phyloP scores from a whole-genome alignment of 768 basidiomycete genomes.

The Boletus tomentosulus region DNA sequence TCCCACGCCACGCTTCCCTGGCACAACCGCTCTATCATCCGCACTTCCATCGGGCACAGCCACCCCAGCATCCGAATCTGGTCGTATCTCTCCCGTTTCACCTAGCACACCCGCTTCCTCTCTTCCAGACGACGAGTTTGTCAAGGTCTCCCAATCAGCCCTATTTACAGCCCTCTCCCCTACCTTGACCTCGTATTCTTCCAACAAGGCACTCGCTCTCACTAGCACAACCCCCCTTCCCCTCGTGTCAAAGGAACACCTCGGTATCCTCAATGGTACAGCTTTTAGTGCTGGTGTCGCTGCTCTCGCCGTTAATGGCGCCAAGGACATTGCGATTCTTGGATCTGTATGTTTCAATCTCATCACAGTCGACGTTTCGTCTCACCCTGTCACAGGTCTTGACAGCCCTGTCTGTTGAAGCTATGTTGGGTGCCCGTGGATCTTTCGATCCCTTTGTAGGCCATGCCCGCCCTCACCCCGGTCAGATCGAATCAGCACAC shows the following conservation, averaged over 20 bases:
- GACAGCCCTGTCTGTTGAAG: conserved; percentile 84
- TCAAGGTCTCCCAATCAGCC: conserved; percentile 2
- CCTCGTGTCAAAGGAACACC: conserved; percentile 71
- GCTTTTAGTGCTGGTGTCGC: conserved; percentile 82
- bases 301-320: conserved; percentile 67
- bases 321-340: conserved; percentile 61
- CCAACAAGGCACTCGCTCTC: conserved; percentile 49
- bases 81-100: conserved; percentile 46
- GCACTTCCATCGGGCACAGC: conserved; percentile 11
- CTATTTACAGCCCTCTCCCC: background rate
- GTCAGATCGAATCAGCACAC: conserved; percentile 74
- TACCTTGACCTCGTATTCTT: conserved; percentile 10
- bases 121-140: conserved; percentile 21
- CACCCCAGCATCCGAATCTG: conserved; percentile 17
- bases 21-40: background rate
- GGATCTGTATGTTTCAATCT: conserved; percentile 30
- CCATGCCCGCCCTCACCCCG: conserved; percentile 75
- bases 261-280: conserved; percentile 81
- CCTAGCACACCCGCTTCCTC: conserved; percentile 35
- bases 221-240: conserved; percentile 62
- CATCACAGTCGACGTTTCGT: no score
- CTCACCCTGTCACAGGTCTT: conserved; percentile 43
- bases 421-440: conserved; percentile 66
- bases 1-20: conserved; percentile 12
- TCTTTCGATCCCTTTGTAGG: conserved; percentile 78